Base-by-base conservation (phyloP, 1,284 basidiomycete species). In the Fomitopsis schrenkii region DNA sequence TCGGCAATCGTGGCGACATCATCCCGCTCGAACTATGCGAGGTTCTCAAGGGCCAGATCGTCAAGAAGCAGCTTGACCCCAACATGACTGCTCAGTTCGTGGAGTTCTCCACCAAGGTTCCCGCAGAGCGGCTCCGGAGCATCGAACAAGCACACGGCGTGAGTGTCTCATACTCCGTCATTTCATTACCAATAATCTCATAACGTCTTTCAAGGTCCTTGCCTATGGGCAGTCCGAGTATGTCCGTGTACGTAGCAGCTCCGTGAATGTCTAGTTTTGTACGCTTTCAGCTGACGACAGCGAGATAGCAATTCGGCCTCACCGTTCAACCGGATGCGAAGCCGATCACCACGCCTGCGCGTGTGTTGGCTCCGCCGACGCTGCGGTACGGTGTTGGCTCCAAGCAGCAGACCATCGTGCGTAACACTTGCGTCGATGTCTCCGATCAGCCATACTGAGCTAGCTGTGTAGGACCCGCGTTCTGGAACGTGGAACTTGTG, bases 401-500 rank as follows among this genome's bases (percentile, higher is more conserved):
- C 60, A 79, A 75, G 10, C 80, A 84, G 60, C 73, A 75, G 8
- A 83, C 78, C 8, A 82, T 87, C 30, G 86, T 87, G 65, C 67
- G 83, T 33, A 3, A 45, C 17, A 54, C 30, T 8, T 30, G 3
- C 12, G 57, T 36, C 45, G 0, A 45, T 44, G 6, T 36, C 53
- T 30, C 36, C 5, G n/a, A 19, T 33, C n/a, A 40, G 52, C 48
- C 48, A 4, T 19, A 26, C 12, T 40, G 38, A 14, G 9, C 12
- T 36, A 26, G 44, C 12, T 35, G 22, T 12, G 35, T 61, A 89
- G 87, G 71, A 71, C 50, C 86, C 87, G 0, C 73, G 71, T n/a
- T 80, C 88, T 48, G 89, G 89, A 12, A 73, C 81, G 0, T 90
- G 88, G 88, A 90, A 90, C 59, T 88, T 90, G 87, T 84, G 44